Base-by-base conservation (phyloP, 805 yeast species). In the Suhomyces canberraensis region DNA sequence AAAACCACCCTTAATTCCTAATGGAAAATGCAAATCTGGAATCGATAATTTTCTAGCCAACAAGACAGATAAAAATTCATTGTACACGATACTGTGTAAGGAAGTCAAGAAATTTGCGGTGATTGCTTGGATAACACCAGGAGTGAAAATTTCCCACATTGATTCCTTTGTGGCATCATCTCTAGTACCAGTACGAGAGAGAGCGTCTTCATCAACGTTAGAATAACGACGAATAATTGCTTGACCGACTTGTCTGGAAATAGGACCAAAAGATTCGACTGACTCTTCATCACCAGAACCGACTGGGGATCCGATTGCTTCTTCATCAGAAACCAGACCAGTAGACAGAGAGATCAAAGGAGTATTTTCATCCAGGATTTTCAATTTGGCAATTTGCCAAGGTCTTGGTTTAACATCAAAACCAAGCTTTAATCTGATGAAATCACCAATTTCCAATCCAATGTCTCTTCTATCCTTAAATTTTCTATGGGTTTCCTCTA, bases 21-120 rank as follows among this genome's bases (percentile, higher is more conserved):
- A 67, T 7, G 83, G 83, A 46, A 78, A 75, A 30, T 56, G 47
- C 11, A 71, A 61, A 11, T 45, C 35, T 5, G 55, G 54, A 2
- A 39, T 40, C 15, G 44, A 37, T 13, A 53, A 45, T 8, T 50
- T 44, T 4, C 60, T 54, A 2, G 81, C 78, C 11, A 78, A 58
- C 37, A 71, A 71, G 3, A 79, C 70, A 1, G 84, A 84, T 29
- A 78, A 48, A 36, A 79, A 73, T 51, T 78, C 82, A 22, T 71
- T 68, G 49, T 60, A 75, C 4, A 75, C 77, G 11, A 73, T 58
- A 9, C 60, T 50, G 49, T 74, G 79, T 33, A 75, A 62, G n/a
- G 76, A 60, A 45, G 70, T 51, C 16, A 66, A 49, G 35, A 74
- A 68, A 48, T 69, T 52, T 54, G 69, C 39, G 53, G 52, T 16